A percentile compares a stretch with the other conserved stretches of the same genome.
Conservation (phyloP, 2,329 filamentous ascomycete species). For the Elsinoe fawcettii region DNA sequence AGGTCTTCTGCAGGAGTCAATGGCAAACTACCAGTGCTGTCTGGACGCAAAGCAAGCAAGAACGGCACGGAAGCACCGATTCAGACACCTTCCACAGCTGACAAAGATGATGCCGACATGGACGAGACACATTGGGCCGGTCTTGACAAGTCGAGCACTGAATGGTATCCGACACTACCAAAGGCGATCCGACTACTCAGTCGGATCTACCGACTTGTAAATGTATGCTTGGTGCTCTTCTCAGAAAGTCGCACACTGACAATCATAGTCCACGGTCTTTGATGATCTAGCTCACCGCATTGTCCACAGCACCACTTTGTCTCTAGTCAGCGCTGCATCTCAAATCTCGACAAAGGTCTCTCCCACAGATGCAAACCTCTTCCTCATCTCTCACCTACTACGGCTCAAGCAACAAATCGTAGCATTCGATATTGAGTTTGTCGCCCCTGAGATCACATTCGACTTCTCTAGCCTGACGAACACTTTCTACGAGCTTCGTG, state of each 20-base stretch:
- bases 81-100: slow-evolving; percentile 44
- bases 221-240: slow-evolving; percentile 38
- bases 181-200: slow-evolving; percentile 63
- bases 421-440: slow-evolving; percentile 83
- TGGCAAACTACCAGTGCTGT: slow-evolving; percentile 38
- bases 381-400: slow-evolving; percentile 89
- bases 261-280: slow-evolving; percentile 53
- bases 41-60: slow-evolving; percentile 40
- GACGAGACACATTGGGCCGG: slow-evolving; percentile 43
- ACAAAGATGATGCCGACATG: slow-evolving; percentile 45
- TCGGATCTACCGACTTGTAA: slow-evolving; percentile 61
- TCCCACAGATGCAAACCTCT: slow-evolving; percentile 72
- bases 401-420: slow-evolving; percentile 94
- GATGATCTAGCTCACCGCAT: slow-evolving; percentile 71
- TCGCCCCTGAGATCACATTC: slow-evolving; percentile 56
- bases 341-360: slow-evolving; percentile 56
- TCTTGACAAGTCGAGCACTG: slow-evolving; percentile 29
- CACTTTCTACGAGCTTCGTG: slow-evolving; percentile 60
- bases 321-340: slow-evolving; percentile 66
- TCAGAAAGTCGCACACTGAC: slow-evolving; percentile 19
- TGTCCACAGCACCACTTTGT: slow-evolving; percentile 80
- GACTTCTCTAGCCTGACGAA: slow-evolving; percentile 59
- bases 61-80: slow-evolving; percentile 34
- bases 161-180: slow-evolving; percentile 59
- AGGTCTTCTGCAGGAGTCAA: slow-evolving; percentile 21